Conservation (phyloP, 108 stramenopile species). For the Nitzschia sp. region DNA sequence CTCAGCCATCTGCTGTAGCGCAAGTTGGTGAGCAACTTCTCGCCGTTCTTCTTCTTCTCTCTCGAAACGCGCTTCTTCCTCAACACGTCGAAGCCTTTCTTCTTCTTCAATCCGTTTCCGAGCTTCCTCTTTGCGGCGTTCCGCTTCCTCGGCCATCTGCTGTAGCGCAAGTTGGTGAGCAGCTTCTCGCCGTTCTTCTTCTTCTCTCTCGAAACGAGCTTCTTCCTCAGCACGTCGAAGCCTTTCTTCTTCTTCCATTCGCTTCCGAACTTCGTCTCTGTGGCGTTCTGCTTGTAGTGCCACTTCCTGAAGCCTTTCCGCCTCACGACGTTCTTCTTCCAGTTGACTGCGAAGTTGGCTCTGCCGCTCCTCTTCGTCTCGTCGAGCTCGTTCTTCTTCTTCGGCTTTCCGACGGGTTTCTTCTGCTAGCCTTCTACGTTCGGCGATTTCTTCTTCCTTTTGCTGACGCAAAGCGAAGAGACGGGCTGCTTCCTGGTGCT, state of each 20-base stretch:
- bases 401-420: no score
- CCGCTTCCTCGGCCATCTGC: constrained; percentile 2
- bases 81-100: neutral
- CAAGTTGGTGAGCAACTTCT: neutral
- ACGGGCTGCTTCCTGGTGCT: no score
- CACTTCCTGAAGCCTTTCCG: no score
- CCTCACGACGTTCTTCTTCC: no score
- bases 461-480: no score
- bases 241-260: neutral
- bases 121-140: neutral
- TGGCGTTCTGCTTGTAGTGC: no score
- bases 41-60: constrained; percentile 4
- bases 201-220: neutral
- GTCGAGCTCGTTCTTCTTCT: no score
- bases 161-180: neutral
- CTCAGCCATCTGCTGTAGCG: constrained; percentile 4
- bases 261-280: neutral
- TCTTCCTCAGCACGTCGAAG: neutral
- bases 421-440: no score
- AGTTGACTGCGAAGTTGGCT: no score
- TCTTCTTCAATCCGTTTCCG: neutral
- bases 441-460: no score
- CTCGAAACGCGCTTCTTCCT: neutral
- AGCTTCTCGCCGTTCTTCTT: neutral
- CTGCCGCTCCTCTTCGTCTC: no score